Conservation (phyloP, 768 basidiomycete species). For the Termitomyces sp. region DNA sequence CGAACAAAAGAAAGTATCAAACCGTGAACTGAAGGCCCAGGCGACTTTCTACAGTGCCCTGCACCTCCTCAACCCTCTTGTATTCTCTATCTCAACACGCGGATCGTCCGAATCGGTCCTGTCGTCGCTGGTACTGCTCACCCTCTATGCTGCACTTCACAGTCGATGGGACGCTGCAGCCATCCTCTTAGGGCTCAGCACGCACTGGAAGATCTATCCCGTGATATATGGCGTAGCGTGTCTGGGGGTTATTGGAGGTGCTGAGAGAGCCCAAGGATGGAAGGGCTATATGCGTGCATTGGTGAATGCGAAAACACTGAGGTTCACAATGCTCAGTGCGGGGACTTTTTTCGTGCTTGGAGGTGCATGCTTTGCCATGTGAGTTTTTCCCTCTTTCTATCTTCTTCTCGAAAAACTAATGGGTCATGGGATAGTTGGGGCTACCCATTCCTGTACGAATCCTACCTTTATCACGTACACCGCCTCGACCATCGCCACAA, state of each 20-base stretch:
- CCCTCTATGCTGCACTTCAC: conserved; percentile 58
- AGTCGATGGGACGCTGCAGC: conserved; percentile 66
- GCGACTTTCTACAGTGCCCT: conserved; percentile 61
- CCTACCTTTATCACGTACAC: conserved; percentile 89
- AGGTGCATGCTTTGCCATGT: conserved; percentile 71
- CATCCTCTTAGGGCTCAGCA: conserved; percentile 71
- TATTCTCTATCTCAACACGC: conserved; percentile 94
- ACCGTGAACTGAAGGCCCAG: conserved; percentile 4
- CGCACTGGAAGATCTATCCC: conserved; percentile 98
- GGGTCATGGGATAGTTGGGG: conserved; percentile 70
- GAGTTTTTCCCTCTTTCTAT: conserved; percentile 24
- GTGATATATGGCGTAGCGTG: conserved; percentile 86
- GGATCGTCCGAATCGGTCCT: conserved; percentile 94
- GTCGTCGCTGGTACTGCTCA: conserved; percentile 71
- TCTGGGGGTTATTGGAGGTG: conserved; percentile 47
- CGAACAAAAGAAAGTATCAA: background rate
- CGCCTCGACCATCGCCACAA: conserved; percentile 97
- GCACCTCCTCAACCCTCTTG: conserved; percentile 91
- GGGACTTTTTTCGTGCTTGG: conserved; percentile 65
- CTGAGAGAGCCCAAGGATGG: conserved; percentile 13
- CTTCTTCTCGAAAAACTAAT: conserved; percentile 1
- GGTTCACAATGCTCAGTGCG: conserved; percentile 70
- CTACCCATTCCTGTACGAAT: conserved; percentile 84
- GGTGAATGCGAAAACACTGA: conserved; percentile 48
- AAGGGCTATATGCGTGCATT: conserved; percentile 35